Evolutionary conservation across 1,284 basidiomycete species (phyloP), one percentile per base, ranked within the genome.

Genomic region (Boletus semigastroideus): DNA sequence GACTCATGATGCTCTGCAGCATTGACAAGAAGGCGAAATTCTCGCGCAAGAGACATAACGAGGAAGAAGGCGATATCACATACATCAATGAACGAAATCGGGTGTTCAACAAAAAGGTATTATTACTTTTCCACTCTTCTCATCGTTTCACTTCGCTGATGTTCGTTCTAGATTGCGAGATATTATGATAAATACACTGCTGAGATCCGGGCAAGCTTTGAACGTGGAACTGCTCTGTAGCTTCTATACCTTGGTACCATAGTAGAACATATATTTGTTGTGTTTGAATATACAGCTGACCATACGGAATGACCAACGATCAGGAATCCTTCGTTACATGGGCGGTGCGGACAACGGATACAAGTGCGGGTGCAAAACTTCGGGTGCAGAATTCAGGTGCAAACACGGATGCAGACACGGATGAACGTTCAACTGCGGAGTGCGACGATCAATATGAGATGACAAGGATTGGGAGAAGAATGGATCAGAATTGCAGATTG

Each of bases 31-130:
- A 90, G 67, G 79, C 83, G 66, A 95, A 92, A 66, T 88, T 92
- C 73, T 92, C 89, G 34, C 78, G 94, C 58, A 92, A 93, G 71
- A 82, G 94, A 53, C 77, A 78, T 67, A 94, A 96, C 73, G 94
- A 98, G 64, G 87, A 90, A 48, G 89, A 96, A 57, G 94, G 90
- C 50, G 94, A 98, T 60, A 92, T 99, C 71, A 98, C 94, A 13
- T 99, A 99, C 69, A 99, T 99, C 84, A 99, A 99, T 78, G 93
- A 98, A 70, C 87, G 89, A 70, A 99, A 99, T 76, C 87, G 92
- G 64, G 92, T 96, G 48, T 99, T 98, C 81, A 99, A 98, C 84
- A 95, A 95, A 76, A 99, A 98, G 87, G 90, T 88, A 30, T n/a
- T 74, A 54, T 28, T 37, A 9, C 25, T 25, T 25, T 1, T 36